Evolutionary conservation across 148 eudicot species (phyloP), one percentile per base, ranked within the genome.

Genomic region (Mesembryanthemum crystallinum): DNA sequence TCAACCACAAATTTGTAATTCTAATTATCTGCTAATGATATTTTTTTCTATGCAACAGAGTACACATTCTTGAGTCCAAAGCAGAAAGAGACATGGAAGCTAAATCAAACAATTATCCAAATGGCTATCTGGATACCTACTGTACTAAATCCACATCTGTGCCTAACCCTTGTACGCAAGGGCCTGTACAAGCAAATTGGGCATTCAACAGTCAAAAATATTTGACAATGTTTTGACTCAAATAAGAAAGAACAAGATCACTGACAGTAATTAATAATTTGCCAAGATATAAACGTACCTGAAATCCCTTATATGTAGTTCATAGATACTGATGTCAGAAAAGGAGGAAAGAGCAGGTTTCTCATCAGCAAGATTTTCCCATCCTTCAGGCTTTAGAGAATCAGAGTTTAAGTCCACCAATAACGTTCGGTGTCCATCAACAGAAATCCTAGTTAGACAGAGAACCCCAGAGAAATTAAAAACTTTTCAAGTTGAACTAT

Each of bases 241-340:
- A 27, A 37, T 33, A 55, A 61, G 59, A 20, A 42, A 76, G 30
- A 67, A 57, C 37, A 76, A 10, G 11, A 39, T 14, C 10, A 35
- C 24, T 58, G 21, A 17, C 21, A 47, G 58, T 27, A 24, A 21
- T 32, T 52, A 65, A n/a, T n/a, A 8, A 12, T 6, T 6, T 29
- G 42, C 18, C 24, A 60, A 73, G 24, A 60, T 32, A 25, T 2
- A 75, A 60, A 72, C 61, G 55, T 66, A 92, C 99, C 99, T 95
- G 88, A 95, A 95, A 81, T 95, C 99, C 88, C 99, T 88, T 32
- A 92, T 82, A 84, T 95, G 99, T 81, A 95, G 85, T 81, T 95
- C 99, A 83, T 92, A 95, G 78, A 95, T 86, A 68, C 96, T 91
- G 87, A 89, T 81, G 74, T 95, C 99, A 75, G 92, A 86, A 71